These are phyloP conservation scores for Alloteropsis semialata DNA, from an alignment of 176 grass and related monocot genomes.

Conservation along the genomic window DNA sequence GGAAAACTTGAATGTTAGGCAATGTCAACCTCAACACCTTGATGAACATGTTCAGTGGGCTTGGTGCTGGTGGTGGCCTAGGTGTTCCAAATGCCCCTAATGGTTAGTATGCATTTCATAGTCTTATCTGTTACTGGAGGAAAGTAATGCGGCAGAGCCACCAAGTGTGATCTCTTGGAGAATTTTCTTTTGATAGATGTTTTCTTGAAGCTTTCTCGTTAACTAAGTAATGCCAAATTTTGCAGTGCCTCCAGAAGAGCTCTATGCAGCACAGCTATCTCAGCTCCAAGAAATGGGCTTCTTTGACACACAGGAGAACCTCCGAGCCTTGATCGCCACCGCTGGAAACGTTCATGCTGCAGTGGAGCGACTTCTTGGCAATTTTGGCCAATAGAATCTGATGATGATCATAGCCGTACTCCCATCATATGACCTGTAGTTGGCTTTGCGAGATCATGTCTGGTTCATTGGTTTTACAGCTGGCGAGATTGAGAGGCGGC, in stretches of 20 bases:
- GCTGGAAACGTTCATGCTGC: constrained; percentile 91
- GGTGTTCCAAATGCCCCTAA: constrained; percentile 58
- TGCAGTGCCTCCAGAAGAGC: constrained; percentile 82
- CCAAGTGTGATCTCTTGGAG: neutral
- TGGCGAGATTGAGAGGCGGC: constrained; percentile 20
- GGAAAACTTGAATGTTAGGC: constrained; percentile 35
- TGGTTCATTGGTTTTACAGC: constrained; percentile 39
- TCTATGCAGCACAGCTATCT: constrained; percentile 77
- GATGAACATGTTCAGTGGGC: constrained; percentile 90
- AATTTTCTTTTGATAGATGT: neutral
- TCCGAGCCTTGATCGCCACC: constrained; percentile 70
- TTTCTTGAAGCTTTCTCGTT: neutral
- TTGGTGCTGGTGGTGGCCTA: constrained; percentile 78
- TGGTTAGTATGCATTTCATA: constrained; percentile 44
- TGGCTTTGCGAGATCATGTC: constrained; percentile 11
- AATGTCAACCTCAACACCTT: constrained; percentile 71
- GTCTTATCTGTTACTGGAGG: neutral
- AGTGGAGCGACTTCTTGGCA: constrained; percentile 85
- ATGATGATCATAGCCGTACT: neutral
- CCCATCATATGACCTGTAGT: neutral
- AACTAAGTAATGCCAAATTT: constrained; percentile 11
- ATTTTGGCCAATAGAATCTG: constrained; percentile 67
- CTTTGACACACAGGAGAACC: constrained; percentile 86
- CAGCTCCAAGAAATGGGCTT: constrained; percentile 98
- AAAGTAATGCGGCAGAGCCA: neutral